Evolutionary conservation across 306 rosid species (phyloP).

Genomic region (Ochetophila trinervis): DNA sequence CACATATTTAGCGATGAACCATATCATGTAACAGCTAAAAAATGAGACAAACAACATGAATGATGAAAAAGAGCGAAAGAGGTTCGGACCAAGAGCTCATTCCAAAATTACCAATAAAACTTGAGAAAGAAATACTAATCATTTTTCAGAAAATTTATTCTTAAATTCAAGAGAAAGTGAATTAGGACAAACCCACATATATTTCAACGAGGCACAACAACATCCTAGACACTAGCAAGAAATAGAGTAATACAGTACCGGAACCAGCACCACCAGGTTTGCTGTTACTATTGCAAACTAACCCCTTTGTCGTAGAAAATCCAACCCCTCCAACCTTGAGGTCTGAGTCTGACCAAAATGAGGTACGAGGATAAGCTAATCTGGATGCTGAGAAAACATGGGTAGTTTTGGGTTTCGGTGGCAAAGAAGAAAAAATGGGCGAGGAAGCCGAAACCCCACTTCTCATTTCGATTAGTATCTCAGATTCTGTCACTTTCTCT

Average conservation of each 20-base stretch:
- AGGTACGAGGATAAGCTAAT: slow-evolving; percentile 14
- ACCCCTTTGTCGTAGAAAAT: slow-evolving; percentile 25
- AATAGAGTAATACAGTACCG: slow-evolving; percentile 37
- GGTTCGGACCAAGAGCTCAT: too few species aligned
- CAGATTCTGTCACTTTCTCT: slow-evolving; percentile 21
- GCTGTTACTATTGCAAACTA: slow-evolving; percentile 45
- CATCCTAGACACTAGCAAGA: neutral
- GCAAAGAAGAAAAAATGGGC: slow-evolving; percentile 19
- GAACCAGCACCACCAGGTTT: slow-evolving; percentile 53
- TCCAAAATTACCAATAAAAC: neutral
- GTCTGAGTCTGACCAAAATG: slow-evolving; percentile 14
- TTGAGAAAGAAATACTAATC: neutral
- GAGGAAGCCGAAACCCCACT: slow-evolving; percentile 38
- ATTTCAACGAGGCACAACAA: neutral
- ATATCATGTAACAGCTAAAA: too few species aligned
- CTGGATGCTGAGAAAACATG: slow-evolving; percentile 21
- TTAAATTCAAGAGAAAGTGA: neutral
- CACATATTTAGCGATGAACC: too few species aligned
- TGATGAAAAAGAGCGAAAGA: too few species aligned
- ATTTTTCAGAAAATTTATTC: neutral
- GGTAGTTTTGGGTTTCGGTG: slow-evolving; percentile 25
- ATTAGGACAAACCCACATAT: neutral
- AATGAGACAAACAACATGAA: too few species aligned
- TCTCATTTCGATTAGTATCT: slow-evolving; percentile 39
- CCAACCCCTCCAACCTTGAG: slow-evolving; percentile 29